Conservation (phyloP, 2,329 filamentous ascomycete genomes). For the Colletotrichum sp. region DNA sequence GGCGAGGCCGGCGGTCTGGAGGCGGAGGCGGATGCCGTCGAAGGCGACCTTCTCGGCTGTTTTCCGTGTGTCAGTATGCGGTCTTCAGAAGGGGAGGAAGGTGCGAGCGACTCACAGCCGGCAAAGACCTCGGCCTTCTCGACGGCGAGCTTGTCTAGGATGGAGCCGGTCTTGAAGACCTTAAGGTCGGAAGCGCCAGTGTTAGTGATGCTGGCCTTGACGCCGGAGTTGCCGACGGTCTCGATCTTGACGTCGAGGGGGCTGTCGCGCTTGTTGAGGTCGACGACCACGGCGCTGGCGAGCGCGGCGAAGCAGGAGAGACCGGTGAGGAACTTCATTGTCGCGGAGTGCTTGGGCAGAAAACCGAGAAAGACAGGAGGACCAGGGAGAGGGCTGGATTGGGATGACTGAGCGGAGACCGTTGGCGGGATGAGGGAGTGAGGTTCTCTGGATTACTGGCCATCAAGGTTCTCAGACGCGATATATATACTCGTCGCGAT, state of each 20-base stretch:
- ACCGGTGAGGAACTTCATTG: constrained; percentile 44
- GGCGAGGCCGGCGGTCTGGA: constrained; percentile 48
- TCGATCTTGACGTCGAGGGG: constrained; percentile 51
- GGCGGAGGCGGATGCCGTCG: constrained; percentile 56
- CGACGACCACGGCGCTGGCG: constrained; percentile 38
- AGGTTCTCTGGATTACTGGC: background rate
- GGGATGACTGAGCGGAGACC: background rate
- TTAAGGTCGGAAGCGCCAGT: constrained; percentile 53
- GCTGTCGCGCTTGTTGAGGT: constrained; percentile 40
- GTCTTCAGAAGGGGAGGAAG: background rate
- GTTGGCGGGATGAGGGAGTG: background rate
- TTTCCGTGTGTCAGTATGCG: background rate
- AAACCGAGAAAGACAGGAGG: background rate
- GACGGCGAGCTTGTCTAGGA: constrained; percentile 56
- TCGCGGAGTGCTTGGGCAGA: constrained; percentile 15
- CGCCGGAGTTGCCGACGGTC: constrained; percentile 54
- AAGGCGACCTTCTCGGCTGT: constrained; percentile 50
- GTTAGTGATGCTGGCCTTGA: constrained; percentile 61
- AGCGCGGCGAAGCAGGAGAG: constrained; percentile 39
- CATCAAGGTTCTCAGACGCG: background rate
- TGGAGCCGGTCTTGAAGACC: constrained; percentile 57
- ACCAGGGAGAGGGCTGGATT: background rate
- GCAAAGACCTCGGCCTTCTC: constrained; percentile 59
- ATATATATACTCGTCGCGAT: constrained; percentile 4
- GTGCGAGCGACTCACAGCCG: constrained; percentile 39